Evolutionary conservation across 2,329 filamentous ascomycete species (phyloP).

Genomic region (Neonectria ditissima): DNA sequence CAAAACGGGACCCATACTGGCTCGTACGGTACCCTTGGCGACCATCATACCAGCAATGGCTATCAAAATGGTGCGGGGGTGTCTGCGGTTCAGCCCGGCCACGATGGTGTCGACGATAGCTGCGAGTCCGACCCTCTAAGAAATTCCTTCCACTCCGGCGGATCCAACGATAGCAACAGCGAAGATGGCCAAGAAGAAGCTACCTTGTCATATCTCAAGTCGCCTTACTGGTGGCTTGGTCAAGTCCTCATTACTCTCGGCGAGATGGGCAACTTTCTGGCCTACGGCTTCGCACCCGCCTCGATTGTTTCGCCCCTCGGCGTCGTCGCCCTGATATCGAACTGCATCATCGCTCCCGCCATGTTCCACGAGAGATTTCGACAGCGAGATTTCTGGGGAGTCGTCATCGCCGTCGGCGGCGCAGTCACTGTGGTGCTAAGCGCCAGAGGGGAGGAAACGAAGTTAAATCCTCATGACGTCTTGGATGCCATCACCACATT

Average conservation of each 20-base stretch:
- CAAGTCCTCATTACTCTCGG: slow-evolving; percentile 93
- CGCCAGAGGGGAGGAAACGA: slow-evolving; percentile 88
- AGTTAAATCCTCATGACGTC: slow-evolving; percentile 89
- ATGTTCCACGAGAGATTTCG: slow-evolving; percentile 94
- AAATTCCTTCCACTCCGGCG: slow-evolving; percentile 60
- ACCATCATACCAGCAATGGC: slow-evolving; percentile 36
- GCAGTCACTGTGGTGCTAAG: slow-evolving; percentile 94
- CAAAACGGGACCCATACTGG: slow-evolving; percentile 46
- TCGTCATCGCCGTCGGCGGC: slow-evolving; percentile 86
- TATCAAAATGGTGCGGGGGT: slow-evolving; percentile 34
- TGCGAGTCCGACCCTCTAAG: slow-evolving; percentile 65
- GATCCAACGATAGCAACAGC: slow-evolving; percentile 41
- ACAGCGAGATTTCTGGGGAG: slow-evolving; percentile 85
- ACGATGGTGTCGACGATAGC: slow-evolving; percentile 51
- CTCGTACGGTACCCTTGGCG: slow-evolving; percentile 52
- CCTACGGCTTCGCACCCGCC: slow-evolving; percentile 96
- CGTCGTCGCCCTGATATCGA: slow-evolving; percentile 96
- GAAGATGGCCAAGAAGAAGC: slow-evolving; percentile 50
- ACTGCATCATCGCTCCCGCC: slow-evolving; percentile 95
- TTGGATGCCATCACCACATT: slow-evolving; percentile 88
- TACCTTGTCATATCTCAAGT: slow-evolving; percentile 82
- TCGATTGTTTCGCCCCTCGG: slow-evolving; percentile 97
- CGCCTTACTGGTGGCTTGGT: slow-evolving; percentile 96
- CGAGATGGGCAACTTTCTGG: slow-evolving; percentile 95
- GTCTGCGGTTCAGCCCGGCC: slow-evolving; percentile 31